phyloP scores from a whole-genome alignment of 768 basidiomycete genomes.

The Chlorophyllum brunneum region DNA sequence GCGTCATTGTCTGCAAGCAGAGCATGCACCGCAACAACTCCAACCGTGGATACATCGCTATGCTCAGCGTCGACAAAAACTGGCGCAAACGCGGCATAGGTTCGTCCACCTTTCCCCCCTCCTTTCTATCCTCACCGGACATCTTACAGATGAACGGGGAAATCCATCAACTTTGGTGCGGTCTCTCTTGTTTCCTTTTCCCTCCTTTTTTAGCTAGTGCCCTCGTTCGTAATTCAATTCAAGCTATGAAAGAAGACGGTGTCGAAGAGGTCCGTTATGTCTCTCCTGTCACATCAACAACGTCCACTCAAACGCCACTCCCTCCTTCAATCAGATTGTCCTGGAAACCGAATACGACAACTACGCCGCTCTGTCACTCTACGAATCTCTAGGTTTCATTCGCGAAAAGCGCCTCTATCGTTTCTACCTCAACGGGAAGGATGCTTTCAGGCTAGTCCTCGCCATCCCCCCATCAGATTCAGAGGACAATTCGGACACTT shows the following conservation, averaged over 20 bases:
- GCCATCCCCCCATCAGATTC: slow-evolving; percentile 42
- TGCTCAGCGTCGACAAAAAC: slow-evolving; percentile 84
- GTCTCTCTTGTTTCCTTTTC: slow-evolving; percentile 29
- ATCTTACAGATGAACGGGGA: slow-evolving; percentile 37
- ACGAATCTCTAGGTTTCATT: slow-evolving; percentile 91
- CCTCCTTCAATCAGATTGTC: slow-evolving; percentile 58
- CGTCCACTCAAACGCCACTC: slow-evolving; percentile 11
- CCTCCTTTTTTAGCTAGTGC: slow-evolving; percentile 63
- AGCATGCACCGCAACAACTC: slow-evolving; percentile 72
- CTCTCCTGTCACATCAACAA: not conserved
- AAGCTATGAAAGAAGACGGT: slow-evolving; percentile 76
- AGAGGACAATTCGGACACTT: slow-evolving; percentile 29
- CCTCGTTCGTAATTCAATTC: slow-evolving; percentile 79
- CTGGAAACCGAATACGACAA: slow-evolving; percentile 98
- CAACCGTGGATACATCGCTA: slow-evolving; percentile 95
- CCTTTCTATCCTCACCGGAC: slow-evolving; percentile 37
- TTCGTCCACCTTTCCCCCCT: slow-evolving; percentile 41
- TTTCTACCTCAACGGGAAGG: slow-evolving; percentile 97
- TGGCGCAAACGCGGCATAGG: slow-evolving; percentile 93
- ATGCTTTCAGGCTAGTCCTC: slow-evolving; percentile 84
- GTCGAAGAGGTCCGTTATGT: slow-evolving; percentile 74
- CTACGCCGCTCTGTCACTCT: slow-evolving; percentile 78
- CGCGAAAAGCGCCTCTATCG: slow-evolving; percentile 91
- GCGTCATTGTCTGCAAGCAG: slow-evolving; percentile 97
- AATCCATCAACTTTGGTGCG: slow-evolving; percentile 43